phyloP scores from a whole-genome alignment of 2,329 filamentous ascomycete species.

The Mycosphaerella sp. region DNA sequence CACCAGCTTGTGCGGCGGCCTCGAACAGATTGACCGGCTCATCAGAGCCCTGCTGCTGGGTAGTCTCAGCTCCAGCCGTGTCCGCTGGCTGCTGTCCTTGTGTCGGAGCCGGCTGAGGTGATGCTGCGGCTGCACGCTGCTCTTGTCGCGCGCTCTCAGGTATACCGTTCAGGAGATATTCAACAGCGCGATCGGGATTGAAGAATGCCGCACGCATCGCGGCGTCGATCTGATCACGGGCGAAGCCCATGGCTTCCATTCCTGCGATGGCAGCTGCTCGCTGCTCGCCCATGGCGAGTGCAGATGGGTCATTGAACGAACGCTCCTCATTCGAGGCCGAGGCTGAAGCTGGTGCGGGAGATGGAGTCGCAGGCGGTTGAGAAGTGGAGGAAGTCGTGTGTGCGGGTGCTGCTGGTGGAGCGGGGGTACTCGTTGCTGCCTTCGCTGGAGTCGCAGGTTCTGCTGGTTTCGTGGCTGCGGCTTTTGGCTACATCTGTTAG shows the following conservation, averaged over 20 bases:
- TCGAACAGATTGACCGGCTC: constrained; percentile 85
- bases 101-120: constrained; percentile 25
- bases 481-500: constrained; percentile 58
- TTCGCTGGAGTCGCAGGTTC: constrained; percentile 53
- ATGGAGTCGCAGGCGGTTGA: constrained; percentile 47
- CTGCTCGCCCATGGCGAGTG: constrained; percentile 79
- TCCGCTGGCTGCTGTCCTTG: constrained; percentile 36
- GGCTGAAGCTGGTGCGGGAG: constrained; percentile 43
- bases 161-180: constrained; percentile 90
- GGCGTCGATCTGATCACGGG: constrained; percentile 76
- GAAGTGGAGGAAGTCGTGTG: constrained; percentile 50
- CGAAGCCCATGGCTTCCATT: constrained; percentile 98
- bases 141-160: constrained; percentile 75
- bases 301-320: constrained; percentile 64
- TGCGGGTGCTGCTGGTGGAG: constrained; percentile 48
- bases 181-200: constrained; percentile 94
- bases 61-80: constrained; percentile 55
- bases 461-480: constrained; percentile 44
- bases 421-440: constrained; percentile 32
- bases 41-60: constrained; percentile 62
- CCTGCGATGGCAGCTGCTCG: constrained; percentile 75
- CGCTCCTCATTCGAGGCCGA: constrained; percentile 35
- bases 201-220: constrained; percentile 95
- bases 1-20: constrained; percentile 44
- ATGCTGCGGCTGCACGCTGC: constrained; percentile 48